Evolutionary conservation across 192 early-diverging fungal genomes (phyloP).

Genomic region (Coemansia biformis): DNA sequence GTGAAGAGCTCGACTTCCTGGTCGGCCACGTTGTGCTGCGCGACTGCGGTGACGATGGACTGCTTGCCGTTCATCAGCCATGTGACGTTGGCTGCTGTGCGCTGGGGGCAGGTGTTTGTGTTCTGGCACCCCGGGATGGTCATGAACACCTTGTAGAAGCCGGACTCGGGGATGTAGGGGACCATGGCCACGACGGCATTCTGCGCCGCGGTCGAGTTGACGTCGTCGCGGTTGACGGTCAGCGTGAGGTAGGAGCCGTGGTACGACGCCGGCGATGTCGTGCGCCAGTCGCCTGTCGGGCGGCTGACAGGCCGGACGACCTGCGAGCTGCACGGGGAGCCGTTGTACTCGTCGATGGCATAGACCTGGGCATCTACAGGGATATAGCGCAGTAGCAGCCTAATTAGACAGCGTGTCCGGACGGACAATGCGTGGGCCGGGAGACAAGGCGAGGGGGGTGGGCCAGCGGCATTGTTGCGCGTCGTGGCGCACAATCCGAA

Average conservation of each 20-base stretch:
- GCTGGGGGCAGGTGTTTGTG: conserved; percentile 42
- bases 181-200: conserved; percentile 20
- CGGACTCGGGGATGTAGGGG: conserved; percentile 58
- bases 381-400: background rate
- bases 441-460: too few species aligned
- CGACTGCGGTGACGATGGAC: conserved; percentile 27
- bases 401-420: conserved; percentile 3
- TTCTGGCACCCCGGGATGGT: conserved; percentile 56
- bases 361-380: conserved; percentile 38
- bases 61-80: conserved; percentile 18
- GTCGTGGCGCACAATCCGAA: background rate
- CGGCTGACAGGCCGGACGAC: conserved; percentile 16
- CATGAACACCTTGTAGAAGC: conserved; percentile 56
- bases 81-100: conserved; percentile 26
- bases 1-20: conserved; percentile 44
- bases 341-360: conserved; percentile 34
- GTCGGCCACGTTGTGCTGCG: conserved; percentile 46
- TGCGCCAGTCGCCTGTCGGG: conserved; percentile 28
- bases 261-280: conserved; percentile 30
- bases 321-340: conserved; percentile 29
- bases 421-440: background rate
- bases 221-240: conserved; percentile 20
- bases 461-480: too few species aligned
- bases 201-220: conserved; percentile 14
- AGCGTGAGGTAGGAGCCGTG: conserved; percentile 31